Evolutionary conservation across 768 basidiomycete genomes (phyloP).

Genomic region (Tephrocybe rancida): DNA sequence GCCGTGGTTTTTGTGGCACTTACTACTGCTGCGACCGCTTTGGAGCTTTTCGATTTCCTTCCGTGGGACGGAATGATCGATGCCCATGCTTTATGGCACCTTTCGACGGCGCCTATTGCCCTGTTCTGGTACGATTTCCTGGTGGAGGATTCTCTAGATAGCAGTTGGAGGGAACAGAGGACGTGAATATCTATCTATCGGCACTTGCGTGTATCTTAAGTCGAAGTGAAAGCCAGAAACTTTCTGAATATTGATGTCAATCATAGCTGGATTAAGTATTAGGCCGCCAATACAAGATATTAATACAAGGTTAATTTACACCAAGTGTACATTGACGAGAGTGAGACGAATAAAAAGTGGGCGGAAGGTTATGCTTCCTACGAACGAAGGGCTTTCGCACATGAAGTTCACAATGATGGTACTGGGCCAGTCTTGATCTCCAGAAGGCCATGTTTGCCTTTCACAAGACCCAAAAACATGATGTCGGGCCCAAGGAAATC

Average conservation of each 20-base stretch:
- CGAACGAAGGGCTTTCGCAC: too few relatives aligned
- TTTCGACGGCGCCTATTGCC: constrained; percentile 78
- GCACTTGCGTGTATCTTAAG: background rate
- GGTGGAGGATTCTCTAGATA: constrained; percentile 68
- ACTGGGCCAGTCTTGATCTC: constrained; percentile 29
- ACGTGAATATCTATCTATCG: constrained; percentile 11
- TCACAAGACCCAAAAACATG: constrained; percentile 35
- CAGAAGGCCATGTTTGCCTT: constrained; percentile 28
- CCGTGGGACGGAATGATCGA: constrained; percentile 78
- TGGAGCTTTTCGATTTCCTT: constrained; percentile 93
- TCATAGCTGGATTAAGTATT: too few relatives aligned
- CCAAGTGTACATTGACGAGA: too few relatives aligned
- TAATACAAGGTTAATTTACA: too few relatives aligned
- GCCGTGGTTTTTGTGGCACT: constrained; percentile 64
- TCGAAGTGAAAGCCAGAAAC: too few relatives aligned
- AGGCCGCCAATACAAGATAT: too few relatives aligned
- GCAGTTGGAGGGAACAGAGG: constrained; percentile 60
- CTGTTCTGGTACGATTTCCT: constrained; percentile 87
- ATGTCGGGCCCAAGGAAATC: constrained; percentile 51
- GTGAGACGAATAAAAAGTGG: too few relatives aligned
- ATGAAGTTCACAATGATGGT: background rate
- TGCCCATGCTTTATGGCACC: constrained; percentile 94
- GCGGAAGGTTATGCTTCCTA: too few relatives aligned
- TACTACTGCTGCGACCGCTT: constrained; percentile 71
- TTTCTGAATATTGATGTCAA: too few relatives aligned